phyloP scores from a whole-genome alignment of 2,329 filamentous ascomycete species.

The Penicillium sp. region DNA sequence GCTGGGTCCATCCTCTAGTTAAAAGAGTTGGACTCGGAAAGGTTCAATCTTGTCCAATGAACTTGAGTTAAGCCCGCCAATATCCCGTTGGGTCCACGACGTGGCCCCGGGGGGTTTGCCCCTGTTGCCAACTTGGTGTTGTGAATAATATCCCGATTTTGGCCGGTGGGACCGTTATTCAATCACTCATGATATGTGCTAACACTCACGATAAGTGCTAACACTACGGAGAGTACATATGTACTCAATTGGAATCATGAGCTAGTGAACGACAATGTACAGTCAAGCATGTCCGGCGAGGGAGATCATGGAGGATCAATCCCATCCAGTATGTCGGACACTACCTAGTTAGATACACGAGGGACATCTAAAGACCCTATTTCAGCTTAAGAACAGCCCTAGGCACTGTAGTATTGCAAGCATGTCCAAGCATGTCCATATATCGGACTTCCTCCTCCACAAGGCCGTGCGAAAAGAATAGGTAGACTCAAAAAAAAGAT shows the following conservation, averaged over 20 bases:
- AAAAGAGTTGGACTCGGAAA: background rate
- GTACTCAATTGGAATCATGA: background rate
- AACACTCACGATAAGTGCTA: background rate
- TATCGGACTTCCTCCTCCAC: background rate
- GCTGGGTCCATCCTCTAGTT: conserved; percentile 8
- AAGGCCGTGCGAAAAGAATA: background rate
- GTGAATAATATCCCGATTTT: background rate
- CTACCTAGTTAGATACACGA: background rate
- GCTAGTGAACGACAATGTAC: background rate
- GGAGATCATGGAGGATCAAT: background rate
- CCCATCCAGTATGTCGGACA: background rate
- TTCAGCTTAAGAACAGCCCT: background rate
- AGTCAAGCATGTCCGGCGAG: background rate
- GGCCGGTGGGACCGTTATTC: background rate
- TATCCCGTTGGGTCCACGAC: background rate
- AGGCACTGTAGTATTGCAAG: background rate
- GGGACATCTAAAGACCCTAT: background rate
- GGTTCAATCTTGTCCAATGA: background rate
- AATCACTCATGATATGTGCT: too few species aligned
- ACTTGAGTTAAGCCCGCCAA: background rate
- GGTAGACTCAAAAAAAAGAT: background rate
- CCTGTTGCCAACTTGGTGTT: background rate
- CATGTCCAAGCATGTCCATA: background rate
- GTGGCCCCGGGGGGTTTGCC: background rate
- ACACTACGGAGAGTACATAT: background rate